Evolutionary conservation across 2,329 filamentous ascomycete species (phyloP).

Genomic region (Shiraia sp.): DNA sequence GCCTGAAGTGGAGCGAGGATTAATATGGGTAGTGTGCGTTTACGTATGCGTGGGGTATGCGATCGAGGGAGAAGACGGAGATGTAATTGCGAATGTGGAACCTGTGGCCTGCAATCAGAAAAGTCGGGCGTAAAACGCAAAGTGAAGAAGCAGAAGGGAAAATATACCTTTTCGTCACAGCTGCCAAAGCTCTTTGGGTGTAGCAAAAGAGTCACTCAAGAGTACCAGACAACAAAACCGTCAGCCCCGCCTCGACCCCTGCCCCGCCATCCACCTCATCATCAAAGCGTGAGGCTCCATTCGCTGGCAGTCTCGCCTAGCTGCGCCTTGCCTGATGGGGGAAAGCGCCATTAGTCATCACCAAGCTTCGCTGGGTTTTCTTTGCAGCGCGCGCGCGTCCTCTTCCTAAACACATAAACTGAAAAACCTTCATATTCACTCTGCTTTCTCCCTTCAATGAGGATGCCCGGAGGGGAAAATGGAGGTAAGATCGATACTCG

Average conservation of each 20-base stretch:
- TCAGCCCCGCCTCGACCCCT: slow-evolving; percentile 17
- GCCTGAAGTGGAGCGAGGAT: slow-evolving; percentile 1
- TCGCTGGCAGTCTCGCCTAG: slow-evolving; percentile 8
- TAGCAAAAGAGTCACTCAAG: slow-evolving; percentile 4
- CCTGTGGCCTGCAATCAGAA: slow-evolving; percentile 4
- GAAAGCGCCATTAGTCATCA: slow-evolving; percentile 32
- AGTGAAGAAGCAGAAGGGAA: not conserved
- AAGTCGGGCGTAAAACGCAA: not conserved
- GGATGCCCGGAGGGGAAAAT: slow-evolving; percentile 68
- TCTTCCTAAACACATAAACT: slow-evolving; percentile 43
- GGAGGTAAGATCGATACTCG: slow-evolving; percentile 59
- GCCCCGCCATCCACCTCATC: slow-evolving; percentile 18
- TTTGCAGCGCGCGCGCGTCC: slow-evolving; percentile 28
- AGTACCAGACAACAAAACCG: slow-evolving; percentile 14
- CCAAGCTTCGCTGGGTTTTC: slow-evolving; percentile 21
- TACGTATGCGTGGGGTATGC: not conserved
- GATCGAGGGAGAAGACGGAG: not conserved
- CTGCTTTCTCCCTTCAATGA: slow-evolving; percentile 63
- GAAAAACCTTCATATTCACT: slow-evolving; percentile 64
- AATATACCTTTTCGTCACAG: not conserved
- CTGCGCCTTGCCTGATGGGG: slow-evolving; percentile 5
- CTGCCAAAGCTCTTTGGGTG: too few species aligned
- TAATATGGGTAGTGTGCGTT: slow-evolving; percentile 7
- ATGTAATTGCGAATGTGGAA: slow-evolving; percentile 8
- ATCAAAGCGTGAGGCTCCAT: slow-evolving; percentile 21